phyloP scores from a whole-genome alignment of 169 alveolate genomes.

The Perkinsus chesapeaki region DNA sequence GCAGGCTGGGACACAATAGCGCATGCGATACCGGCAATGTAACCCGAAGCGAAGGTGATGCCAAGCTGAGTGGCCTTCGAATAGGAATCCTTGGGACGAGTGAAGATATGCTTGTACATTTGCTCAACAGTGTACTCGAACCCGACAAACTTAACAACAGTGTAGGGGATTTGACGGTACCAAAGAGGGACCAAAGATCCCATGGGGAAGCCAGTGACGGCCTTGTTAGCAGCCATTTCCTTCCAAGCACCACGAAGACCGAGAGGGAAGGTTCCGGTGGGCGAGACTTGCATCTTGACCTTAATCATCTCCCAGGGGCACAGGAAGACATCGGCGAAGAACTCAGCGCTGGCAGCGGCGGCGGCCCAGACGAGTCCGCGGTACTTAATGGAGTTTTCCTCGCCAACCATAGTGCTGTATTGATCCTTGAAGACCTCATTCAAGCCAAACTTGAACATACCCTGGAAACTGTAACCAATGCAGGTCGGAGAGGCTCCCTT shows the following conservation, averaged over 20 bases:
- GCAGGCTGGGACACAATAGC: constrained; percentile 96
- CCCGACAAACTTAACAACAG: constrained; percentile 85
- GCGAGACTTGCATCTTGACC: constrained; percentile 71
- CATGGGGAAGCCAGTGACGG: constrained; percentile 53
- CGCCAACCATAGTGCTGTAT: constrained; percentile 56
- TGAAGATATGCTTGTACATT: constrained; percentile 77
- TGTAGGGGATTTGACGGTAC: constrained; percentile 90
- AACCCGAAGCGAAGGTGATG: constrained; percentile 89
- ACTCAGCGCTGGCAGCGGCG: constrained; percentile 89
- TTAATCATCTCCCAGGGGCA: constrained; percentile 91
- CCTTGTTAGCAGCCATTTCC: constrained; percentile 50
- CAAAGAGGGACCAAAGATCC: constrained; percentile 68
- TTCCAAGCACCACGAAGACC: constrained; percentile 47
- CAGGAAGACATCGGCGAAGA: constrained; percentile 84
- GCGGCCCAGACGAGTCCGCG: constrained; percentile 80
- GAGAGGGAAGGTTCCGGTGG: constrained; percentile 36
- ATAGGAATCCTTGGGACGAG: constrained; percentile 72
- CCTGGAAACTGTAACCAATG: constrained; percentile 86
- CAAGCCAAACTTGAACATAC: constrained; percentile 87
- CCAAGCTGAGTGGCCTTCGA: constrained; percentile 80
- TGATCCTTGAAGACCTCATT: constrained; percentile 88
- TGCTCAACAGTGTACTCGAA: constrained; percentile 85
- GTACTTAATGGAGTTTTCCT: constrained; percentile 62
- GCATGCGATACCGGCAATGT: constrained; percentile 90
- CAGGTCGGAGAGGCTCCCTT: constrained; percentile 65